These are phyloP conservation scores for Penicillium egyptiacum DNA, from an alignment of 495 filamentous ascomycete species.

Conservation along the genomic window DNA sequence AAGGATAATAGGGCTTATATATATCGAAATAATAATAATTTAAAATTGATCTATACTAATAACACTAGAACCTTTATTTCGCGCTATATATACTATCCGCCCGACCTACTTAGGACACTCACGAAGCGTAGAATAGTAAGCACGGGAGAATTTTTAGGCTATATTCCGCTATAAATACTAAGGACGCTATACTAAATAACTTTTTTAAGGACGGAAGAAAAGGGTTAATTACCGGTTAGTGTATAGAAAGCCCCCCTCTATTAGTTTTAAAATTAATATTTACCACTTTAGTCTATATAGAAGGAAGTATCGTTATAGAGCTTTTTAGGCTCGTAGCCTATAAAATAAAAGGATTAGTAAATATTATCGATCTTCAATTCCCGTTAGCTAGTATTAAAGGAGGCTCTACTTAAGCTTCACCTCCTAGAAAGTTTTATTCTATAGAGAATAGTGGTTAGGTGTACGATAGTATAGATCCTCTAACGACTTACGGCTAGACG, in stretches of 20 bases:
- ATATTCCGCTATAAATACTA: neutral
- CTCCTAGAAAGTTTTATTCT: neutral
- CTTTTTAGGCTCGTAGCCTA: neutral
- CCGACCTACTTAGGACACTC: neutral
- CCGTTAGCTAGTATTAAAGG: neutral
- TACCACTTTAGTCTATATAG: neutral
- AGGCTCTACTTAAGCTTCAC: neutral
- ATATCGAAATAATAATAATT: neutral
- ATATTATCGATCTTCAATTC: constrained; percentile 1
- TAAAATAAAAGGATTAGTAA: neutral
- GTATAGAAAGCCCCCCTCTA: neutral
- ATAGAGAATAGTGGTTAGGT: neutral
- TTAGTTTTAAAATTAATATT: neutral
- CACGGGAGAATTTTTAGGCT: constrained; percentile 1
- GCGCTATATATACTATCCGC: constrained; percentile 2
- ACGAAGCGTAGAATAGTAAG: constrained; percentile 2
- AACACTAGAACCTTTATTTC: constrained; percentile 1
- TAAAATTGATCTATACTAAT: neutral
- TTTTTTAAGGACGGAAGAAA: neutral
- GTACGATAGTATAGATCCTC: too few species aligned
- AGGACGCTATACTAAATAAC: neutral
- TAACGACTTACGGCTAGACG: too few species aligned
- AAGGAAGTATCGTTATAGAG: neutral
- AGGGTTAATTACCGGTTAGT: neutral
- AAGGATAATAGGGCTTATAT: constrained; percentile 1